Base-by-base conservation (phyloP, 1,284 basidiomycete species). In the Naganishia sp. region DNA sequence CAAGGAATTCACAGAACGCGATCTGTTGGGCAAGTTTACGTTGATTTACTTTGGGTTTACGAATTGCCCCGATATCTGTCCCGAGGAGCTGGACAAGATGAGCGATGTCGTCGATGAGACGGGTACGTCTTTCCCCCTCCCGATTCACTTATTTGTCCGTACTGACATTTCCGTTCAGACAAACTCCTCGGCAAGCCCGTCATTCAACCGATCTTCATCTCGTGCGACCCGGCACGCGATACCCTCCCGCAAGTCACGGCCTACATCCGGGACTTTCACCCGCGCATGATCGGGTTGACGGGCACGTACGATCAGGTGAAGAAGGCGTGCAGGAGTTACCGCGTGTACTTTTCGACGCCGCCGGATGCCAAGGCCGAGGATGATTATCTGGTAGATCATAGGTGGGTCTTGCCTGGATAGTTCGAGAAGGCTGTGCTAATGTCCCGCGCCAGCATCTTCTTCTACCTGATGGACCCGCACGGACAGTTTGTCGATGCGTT, bases 341-440 rank as follows among this genome's bases (percentile, higher is more conserved):
- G 96, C 39, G 95, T 99, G 43, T 99, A 99, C 82, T 99, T 99
- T 83, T 94, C 92, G 21, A 98, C 95, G 6, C 96, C 95, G 3
- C 93, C 93, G 3, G 83, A 90, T 73, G 83, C 84, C 1, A 82
- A 84, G 67, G 87, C 94, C 0, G 86, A 78, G 4, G 84, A 84
- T 54, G 95, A 99, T 82, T 99, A 99, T 78, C 85, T 99, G 60
- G 95, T 99, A 39, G 94, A 96, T 79, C 94, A 97, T 80, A 75
- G 72, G 79, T 79, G 46, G 63, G 76, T 74, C 66, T 18, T 9
- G 0, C 23, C 25, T 31, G 3, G 23, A 15, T 31, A 28, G 50
- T 35, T 7, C 10, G 13, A 7, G 31, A 9, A 32, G 28, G 15
- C 23, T 2, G 28, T 49, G 55, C 51, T 35, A 73, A 75, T 51